Conservation (phyloP, 2,329 filamentous ascomycete species). For the Podosphaera aphanis region DNA sequence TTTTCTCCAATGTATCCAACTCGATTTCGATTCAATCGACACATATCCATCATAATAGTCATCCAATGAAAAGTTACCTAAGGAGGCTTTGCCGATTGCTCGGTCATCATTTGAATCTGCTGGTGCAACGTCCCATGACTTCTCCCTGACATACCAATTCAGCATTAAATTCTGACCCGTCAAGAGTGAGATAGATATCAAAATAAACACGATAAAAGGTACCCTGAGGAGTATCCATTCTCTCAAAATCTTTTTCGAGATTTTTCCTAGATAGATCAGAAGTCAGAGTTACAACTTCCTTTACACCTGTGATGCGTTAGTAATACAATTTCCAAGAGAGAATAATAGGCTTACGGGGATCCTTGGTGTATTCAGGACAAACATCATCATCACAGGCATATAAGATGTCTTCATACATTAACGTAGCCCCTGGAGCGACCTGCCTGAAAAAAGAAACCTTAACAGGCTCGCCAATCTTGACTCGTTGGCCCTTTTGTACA, state of each 20-base stretch:
- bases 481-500: slow-evolving; percentile 91
- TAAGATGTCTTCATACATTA: slow-evolving; percentile 98
- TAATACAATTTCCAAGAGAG: neutral
- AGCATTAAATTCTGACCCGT: slow-evolving; percentile 93
- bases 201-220: slow-evolving; percentile 76
- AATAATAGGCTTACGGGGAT: slow-evolving; percentile 60
- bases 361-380: slow-evolving; percentile 95
- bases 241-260: slow-evolving; percentile 95
- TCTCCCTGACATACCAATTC: slow-evolving; percentile 98
- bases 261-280: slow-evolving; percentile 95
- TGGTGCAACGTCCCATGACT: slow-evolving; percentile 91
- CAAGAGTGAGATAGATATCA: slow-evolving; percentile 72
- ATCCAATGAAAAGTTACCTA: neutral
- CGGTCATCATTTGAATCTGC: slow-evolving; percentile 43
- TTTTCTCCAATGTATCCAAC: neutral
- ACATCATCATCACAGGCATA: slow-evolving; percentile 97
- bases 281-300: slow-evolving; percentile 93
- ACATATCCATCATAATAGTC: neutral
- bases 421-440: slow-evolving; percentile 82
- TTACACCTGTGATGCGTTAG: slow-evolving; percentile 48
- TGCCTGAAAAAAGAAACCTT: slow-evolving; percentile 98
- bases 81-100: neutral
- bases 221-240: slow-evolving; percentile 96
- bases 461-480: slow-evolving; percentile 97
- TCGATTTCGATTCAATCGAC: neutral